Base-by-base conservation (phyloP, 2,329 filamentous ascomycete species). In the Parastagonospora nodorum region DNA sequence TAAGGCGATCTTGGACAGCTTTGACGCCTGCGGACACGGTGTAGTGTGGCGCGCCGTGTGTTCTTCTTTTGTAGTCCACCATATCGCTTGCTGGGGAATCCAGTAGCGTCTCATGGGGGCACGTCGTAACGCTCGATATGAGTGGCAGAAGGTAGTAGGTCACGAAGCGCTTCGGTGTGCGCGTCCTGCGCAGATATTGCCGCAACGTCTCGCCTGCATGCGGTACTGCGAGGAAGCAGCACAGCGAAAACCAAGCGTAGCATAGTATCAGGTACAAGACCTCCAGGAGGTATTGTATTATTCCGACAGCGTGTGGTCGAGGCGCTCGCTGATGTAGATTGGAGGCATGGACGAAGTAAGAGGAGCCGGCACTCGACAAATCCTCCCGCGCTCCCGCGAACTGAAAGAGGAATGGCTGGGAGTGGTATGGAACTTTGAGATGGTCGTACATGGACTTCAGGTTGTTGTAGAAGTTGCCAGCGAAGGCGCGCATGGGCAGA, bases 401-500 rank as follows among this genome's bases (percentile, higher is more conserved):
- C 33, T 76, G 75, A 62, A 81, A 86, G 2, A 84, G 66, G 57
- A 85, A 85, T 12, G 73, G 75, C 46, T 82, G 76, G 10, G 76
- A 71, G 35, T 78, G 75, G 51, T 83, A 81, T 5, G 70, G 68
- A 10, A 86, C 73, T 2, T 73, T 76, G 3, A 87, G 68, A 55
- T 83, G 74, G 24, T 80, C 73, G 64, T 86, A 86, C 78, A 87
- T 81, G 24, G 75, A 73, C 54, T 76, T 77, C 42, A 86, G 68
- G 53, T 84, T 82, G 40, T 69, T 64, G 60, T 86, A 85, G 66
- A 82, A 86, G 15, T 78, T 77, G 8, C 72, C 76, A 11, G 77
- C 77, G 53, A 82, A 80, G 6, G 76, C 77, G 44, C 79, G 77
- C 80, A 82, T 82, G 30, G 80, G 80, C 35, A 82, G 63, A 64